Percentiles rank a stretch among this genome's conserved stretches.
Conservation (phyloP, 2,329 filamentous ascomycete genomes). For the Claviceps paspali region DNA sequence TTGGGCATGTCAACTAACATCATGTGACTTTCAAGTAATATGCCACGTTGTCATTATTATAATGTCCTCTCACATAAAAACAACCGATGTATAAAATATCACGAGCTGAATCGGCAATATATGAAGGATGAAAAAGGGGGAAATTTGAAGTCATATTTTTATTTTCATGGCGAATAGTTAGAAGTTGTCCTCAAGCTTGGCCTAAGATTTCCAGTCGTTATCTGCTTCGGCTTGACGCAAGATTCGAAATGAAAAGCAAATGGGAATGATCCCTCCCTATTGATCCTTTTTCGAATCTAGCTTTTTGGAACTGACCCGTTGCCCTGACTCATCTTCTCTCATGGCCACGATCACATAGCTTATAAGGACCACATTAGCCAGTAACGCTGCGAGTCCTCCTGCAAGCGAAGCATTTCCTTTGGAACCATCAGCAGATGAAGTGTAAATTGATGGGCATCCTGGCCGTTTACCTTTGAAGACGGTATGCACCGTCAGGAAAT, state of each 20-base stretch:
- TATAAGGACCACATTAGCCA: conserved; percentile 83
- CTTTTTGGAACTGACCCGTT: conserved; percentile 29
- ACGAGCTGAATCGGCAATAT: conserved; percentile 4
- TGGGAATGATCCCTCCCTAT: conserved; percentile 15
- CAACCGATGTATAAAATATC: no score
- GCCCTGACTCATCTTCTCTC: conserved; percentile 53
- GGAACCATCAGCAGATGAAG: not conserved
- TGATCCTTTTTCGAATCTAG: conserved; percentile 34
- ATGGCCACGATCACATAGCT: conserved; percentile 87
- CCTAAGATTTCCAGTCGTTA: no score
- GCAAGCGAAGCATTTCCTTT: conserved; percentile 79
- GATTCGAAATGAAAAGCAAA: no score
- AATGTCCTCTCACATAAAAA: no score
- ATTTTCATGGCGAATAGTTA: not conserved
- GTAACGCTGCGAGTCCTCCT: conserved; percentile 68
- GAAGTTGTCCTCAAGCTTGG: not conserved
- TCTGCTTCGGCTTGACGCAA: no score
- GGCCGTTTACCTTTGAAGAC: conserved; percentile 55
- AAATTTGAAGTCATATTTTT: not conserved
- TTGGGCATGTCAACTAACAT: conserved; percentile 9
- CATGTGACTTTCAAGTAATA: conserved; percentile 10
- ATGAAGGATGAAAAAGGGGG: not conserved
- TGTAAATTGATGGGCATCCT: conserved; percentile 1
- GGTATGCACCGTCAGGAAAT: conserved; percentile 64
- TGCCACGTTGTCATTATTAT: conserved; percentile 1